Percentiles rank a stretch among this genome's conserved stretches.
phyloP scores from a whole-genome alignment of 164 flowering plant genomes.

The Stephania cephalantha region DNA sequence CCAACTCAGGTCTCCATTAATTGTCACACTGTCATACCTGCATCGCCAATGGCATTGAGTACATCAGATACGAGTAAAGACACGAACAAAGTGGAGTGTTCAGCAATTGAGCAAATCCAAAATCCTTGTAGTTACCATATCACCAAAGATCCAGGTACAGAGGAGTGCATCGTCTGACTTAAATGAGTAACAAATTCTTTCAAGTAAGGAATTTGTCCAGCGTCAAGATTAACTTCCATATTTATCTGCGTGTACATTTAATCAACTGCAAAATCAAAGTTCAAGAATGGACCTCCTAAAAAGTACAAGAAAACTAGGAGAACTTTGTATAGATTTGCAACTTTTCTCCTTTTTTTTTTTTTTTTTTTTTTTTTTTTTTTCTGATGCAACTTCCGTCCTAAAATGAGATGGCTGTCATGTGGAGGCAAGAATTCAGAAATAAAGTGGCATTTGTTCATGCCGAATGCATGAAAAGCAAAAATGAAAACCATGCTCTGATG shows the following conservation, averaged over 20 bases:
- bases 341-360: not conserved
- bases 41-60: constrained; percentile 13
- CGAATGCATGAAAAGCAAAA: not conserved
- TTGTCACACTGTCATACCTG: constrained; percentile 91
- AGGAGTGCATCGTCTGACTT: constrained; percentile 61
- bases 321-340: not conserved
- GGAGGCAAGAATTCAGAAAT: not conserved
- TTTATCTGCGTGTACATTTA: constrained; percentile 52
- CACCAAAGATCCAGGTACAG: constrained; percentile 65
- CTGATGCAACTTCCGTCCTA: not conserved
- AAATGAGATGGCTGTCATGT: not conserved
- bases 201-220: constrained; percentile 52
- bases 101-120: not conserved
- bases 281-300: not conserved
- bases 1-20: constrained; percentile 57
- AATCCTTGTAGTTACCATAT: constrained; percentile 46
- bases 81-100: not conserved
- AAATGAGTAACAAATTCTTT: constrained; percentile 74
- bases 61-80: not conserved
- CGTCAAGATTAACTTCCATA: constrained; percentile 58
- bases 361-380: not conserved
- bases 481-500: not conserved
- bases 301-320: not conserved
- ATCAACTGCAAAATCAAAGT: constrained; percentile 9
- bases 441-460: not conserved